Conservation (phyloP, 73 alveolate species). For the Paramecium sonneborni region DNA sequence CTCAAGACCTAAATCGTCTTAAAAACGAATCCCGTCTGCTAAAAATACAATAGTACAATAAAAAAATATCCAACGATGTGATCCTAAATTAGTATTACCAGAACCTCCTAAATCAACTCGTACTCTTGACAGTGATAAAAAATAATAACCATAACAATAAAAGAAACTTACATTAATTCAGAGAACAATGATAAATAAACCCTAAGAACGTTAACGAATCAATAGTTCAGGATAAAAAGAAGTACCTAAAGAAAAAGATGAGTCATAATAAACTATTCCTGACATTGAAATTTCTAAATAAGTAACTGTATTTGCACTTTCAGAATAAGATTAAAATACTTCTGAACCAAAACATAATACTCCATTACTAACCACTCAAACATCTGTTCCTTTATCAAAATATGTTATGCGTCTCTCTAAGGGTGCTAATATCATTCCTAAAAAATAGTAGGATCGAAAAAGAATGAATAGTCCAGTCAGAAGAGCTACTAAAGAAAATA, state of each 20-base stretch:
- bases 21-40: conserved; percentile 53
- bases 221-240: not conserved
- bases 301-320: not conserved
- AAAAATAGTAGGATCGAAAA: not conserved
- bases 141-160: not conserved
- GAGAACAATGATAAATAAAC: not conserved
- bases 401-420: conserved; percentile 39
- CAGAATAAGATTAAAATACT: not conserved
- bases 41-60: not conserved
- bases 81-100: not conserved
- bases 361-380: not conserved
- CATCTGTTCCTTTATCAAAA: conserved; percentile 19
- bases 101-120: conserved; percentile 27
- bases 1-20: conserved; percentile 45
- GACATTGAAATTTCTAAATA: not conserved
- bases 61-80: conserved; percentile 37
- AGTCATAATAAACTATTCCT: conserved; percentile 1
- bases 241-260: not conserved
- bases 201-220: not conserved
- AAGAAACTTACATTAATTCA: conserved; percentile 26
- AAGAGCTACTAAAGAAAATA: conserved; percentile 22
- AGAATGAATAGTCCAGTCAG: conserved; percentile 12
- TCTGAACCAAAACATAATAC: not conserved
- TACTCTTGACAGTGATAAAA: conserved; percentile 33
- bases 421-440: conserved; percentile 6